Conservation (phyloP, 73 alveolate genomes). For the Paramecium sexaurelia region DNA sequence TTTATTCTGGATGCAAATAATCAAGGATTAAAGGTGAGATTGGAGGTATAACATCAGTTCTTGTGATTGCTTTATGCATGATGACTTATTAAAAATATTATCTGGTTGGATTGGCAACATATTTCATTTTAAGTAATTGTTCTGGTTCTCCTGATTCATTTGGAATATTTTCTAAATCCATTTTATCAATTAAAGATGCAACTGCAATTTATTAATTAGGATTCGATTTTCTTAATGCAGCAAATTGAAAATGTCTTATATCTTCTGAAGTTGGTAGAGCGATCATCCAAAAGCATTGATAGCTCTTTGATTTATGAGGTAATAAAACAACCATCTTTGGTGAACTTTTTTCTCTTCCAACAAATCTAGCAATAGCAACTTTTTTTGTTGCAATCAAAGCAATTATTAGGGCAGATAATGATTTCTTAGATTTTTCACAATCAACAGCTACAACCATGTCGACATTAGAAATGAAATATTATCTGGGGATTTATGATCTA, state of each 20-base stretch:
- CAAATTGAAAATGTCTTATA: conserved; percentile 92
- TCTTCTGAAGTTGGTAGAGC: conserved; percentile 94
- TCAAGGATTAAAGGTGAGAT: conserved; percentile 81
- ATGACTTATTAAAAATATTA: conserved; percentile 90
- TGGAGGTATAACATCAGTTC: conserved; percentile 81
- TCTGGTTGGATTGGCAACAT: conserved; percentile 90
- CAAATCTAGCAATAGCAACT: conserved; percentile 88
- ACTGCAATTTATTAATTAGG: conserved; percentile 81
- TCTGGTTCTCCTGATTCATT: conserved; percentile 72
- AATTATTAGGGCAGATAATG: conserved; percentile 84
- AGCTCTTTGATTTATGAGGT: conserved; percentile 86
- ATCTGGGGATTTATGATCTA: conserved; percentile 84
- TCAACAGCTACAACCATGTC: conserved; percentile 92
- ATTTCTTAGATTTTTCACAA: conserved; percentile 78
- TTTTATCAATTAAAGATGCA: conserved; percentile 83
- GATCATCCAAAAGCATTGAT: conserved; percentile 87
- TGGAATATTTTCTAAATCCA: conserved; percentile 81
- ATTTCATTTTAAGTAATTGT: conserved; percentile 83
- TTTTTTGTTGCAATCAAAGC: conserved; percentile 88
- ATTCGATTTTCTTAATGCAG: conserved; percentile 81
- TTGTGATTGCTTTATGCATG: conserved; percentile 83
- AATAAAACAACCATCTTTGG: conserved; percentile 89
- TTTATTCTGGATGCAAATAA: conserved; percentile 88
- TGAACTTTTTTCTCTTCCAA: conserved; percentile 77
- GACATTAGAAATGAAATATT: conserved; percentile 86